Conservation (phyloP, 805 yeast species). For the Starmerella scarabaei region DNA sequence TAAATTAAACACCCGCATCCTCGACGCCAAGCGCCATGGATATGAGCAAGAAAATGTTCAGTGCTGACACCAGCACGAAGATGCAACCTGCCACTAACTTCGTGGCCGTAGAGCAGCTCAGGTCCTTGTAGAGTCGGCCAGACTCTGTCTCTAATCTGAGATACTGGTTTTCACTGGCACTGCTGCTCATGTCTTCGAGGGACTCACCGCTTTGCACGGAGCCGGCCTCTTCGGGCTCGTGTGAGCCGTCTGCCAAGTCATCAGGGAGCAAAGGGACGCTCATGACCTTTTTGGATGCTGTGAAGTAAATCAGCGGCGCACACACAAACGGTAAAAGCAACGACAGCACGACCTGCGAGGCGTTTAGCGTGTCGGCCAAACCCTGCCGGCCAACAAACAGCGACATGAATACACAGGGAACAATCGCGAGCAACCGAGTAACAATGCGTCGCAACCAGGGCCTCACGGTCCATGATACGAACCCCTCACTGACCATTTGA, state of each 20-base stretch:
- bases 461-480: conserved; percentile 60
- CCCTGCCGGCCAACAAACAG: conserved; percentile 69
- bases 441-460: conserved; percentile 72
- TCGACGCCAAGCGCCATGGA: conserved; percentile 18
- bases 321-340: conserved; percentile 73
- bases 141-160: conserved; percentile 20
- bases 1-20: conserved; percentile 11
- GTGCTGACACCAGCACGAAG: conserved; percentile 58
- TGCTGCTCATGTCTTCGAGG: neutral
- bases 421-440: conserved; percentile 71
- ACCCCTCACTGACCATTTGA: conserved; percentile 88
- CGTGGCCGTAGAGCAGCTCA: conserved; percentile 52
- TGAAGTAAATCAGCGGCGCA: conserved; percentile 76
- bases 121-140: conserved; percentile 37
- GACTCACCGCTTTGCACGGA: neutral
- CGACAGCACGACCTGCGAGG: conserved; percentile 71
- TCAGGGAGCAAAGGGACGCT: conserved; percentile 26
- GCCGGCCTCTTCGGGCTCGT: neutral
- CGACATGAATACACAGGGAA: conserved; percentile 72
- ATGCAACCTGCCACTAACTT: conserved; percentile 43
- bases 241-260: neutral
- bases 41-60: conserved; percentile 55
- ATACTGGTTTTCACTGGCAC: conserved; percentile 1
- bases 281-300: conserved; percentile 57
- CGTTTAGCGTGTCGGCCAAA: conserved; percentile 53